These are phyloP conservation scores for Thinopyrum elongatum DNA, from an alignment of 176 grass and related monocot genomes.

Conservation along the genomic window DNA sequence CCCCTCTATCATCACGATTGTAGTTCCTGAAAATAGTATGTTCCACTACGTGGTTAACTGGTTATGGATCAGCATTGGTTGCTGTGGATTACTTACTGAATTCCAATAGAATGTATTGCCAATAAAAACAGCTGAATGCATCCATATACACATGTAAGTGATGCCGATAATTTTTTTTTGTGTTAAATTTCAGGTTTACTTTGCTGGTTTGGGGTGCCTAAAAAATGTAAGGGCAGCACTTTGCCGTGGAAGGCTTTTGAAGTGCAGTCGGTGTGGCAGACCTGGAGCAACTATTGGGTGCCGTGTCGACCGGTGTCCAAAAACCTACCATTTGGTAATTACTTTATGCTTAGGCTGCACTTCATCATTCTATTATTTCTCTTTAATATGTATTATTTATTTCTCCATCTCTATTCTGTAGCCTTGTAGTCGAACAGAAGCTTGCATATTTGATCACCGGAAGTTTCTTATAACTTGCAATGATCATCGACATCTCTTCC, in stretches of 20 bases:
- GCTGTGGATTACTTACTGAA: slow-evolving; percentile 14
- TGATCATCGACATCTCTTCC: slow-evolving; percentile 88
- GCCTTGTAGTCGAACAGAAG: slow-evolving; percentile 86
- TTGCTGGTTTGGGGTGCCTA: slow-evolving; percentile 90
- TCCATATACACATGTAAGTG: slow-evolving; percentile 18
- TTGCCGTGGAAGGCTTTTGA: slow-evolving; percentile 85
- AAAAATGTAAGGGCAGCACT: slow-evolving; percentile 95
- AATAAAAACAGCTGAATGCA: not conserved
- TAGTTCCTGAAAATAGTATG: slow-evolving; percentile 20
- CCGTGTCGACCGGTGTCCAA: slow-evolving; percentile 85
- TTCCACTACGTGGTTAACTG: not conserved
- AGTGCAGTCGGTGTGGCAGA: slow-evolving; percentile 93
- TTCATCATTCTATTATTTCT: not conserved
- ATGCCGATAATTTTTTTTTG: slow-evolving; percentile 2
- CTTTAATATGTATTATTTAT: slow-evolving; percentile 36
- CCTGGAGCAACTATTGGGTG: slow-evolving; percentile 96
- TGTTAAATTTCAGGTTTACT: slow-evolving; percentile 87
- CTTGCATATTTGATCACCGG: slow-evolving; percentile 92
- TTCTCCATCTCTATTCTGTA: slow-evolving; percentile 46
- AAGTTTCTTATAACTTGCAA: slow-evolving; percentile 98
- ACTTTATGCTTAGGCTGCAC: slow-evolving; percentile 10
- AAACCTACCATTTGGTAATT: slow-evolving; percentile 98
- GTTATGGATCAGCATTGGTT: slow-evolving; percentile 16
- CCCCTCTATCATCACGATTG: not conserved
- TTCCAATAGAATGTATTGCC: slow-evolving; percentile 23